These are phyloP conservation scores for Diaporthe sp. DNA, from an alignment of 2,329 filamentous ascomycete genomes.

Conservation along the genomic window DNA sequence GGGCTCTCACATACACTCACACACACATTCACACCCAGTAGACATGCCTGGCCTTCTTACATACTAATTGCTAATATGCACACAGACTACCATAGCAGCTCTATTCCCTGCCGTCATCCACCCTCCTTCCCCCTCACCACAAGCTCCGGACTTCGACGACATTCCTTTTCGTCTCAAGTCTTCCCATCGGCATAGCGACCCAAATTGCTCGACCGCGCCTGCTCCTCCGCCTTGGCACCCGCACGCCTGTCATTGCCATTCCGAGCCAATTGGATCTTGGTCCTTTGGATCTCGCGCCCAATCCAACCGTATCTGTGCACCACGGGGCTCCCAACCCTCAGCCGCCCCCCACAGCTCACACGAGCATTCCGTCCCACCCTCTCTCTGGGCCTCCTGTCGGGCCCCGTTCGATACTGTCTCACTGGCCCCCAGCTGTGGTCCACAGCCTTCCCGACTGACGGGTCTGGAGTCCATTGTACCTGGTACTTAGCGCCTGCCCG, in stretches of 20 bases:
- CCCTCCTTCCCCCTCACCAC: background rate
- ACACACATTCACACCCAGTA: background rate
- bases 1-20: background rate
- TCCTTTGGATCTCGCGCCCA: constrained; percentile 26
- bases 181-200: constrained; percentile 2
- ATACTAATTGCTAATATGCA: constrained; percentile 21
- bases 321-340: constrained; percentile 5
- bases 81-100: constrained; percentile 21
- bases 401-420: constrained; percentile 23
- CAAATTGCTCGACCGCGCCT: constrained; percentile 6
- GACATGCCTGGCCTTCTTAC: background rate
- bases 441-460: background rate
- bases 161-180: constrained; percentile 29
- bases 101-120: constrained; percentile 4
- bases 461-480: constrained; percentile 1
- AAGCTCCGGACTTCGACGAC: constrained; percentile 19
- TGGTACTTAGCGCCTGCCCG: background rate
- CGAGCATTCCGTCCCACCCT: background rate
- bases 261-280: constrained; percentile 13
- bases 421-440: constrained; percentile 31
- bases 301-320: constrained; percentile 8
- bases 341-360: constrained; percentile 15
- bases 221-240: constrained; percentile 25
- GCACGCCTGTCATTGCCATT: constrained; percentile 25
- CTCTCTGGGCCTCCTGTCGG: constrained; percentile 10